Evolutionary conservation across 768 basidiomycete species (phyloP).

Genomic region (Strobilomyces confusus): DNA sequence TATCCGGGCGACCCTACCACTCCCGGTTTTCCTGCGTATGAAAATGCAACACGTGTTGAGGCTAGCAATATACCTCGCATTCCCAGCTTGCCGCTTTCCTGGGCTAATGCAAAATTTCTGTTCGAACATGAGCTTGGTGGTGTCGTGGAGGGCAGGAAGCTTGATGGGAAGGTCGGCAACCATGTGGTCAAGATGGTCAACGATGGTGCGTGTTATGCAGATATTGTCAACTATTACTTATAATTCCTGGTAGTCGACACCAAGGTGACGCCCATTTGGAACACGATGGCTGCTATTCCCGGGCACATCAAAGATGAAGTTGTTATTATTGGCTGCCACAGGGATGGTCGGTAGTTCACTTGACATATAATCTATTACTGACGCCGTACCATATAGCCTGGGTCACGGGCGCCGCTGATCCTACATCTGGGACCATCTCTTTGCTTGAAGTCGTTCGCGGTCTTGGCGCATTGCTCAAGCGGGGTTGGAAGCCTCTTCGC

Average conservation of each 20-base stretch:
- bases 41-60: slow-evolving; percentile 64
- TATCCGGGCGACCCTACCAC: slow-evolving; percentile 82
- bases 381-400: slow-evolving; percentile 23
- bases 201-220: slow-evolving; percentile 37
- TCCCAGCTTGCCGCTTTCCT: slow-evolving; percentile 84
- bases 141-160: slow-evolving; percentile 33
- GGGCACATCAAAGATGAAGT: slow-evolving; percentile 81
- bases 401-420: slow-evolving; percentile 51
- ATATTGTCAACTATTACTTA: background rate
- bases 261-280: slow-evolving; percentile 87
- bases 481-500: slow-evolving; percentile 63
- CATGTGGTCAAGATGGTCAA: slow-evolving; percentile 49
- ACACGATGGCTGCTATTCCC: slow-evolving; percentile 78
- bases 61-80: slow-evolving; percentile 64
- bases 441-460: slow-evolving; percentile 54
- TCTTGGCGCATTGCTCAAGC: slow-evolving; percentile 42
- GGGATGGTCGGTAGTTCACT: slow-evolving; percentile 58
- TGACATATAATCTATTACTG: background rate
- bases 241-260: slow-evolving; percentile 51
- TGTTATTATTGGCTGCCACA: slow-evolving; percentile 80
- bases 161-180: slow-evolving; percentile 49
- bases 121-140: slow-evolving; percentile 50
- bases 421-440: slow-evolving; percentile 52
- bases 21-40: slow-evolving; percentile 83
- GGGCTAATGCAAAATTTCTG: slow-evolving; percentile 74